Conservation (phyloP, 495 filamentous ascomycete genomes). For the Immersiella caudata region DNA sequence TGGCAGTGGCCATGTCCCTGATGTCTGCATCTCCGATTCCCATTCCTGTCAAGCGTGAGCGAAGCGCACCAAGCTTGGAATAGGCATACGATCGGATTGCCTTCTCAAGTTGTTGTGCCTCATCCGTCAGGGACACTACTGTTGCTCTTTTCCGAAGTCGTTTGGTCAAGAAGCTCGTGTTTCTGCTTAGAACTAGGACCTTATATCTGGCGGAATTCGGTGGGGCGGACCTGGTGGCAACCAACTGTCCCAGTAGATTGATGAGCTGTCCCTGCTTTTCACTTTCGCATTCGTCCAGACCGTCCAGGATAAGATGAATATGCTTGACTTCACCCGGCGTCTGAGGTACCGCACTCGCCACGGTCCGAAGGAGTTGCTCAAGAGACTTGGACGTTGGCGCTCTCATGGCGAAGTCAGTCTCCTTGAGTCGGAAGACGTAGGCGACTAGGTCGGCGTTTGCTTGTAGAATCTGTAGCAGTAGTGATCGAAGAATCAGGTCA, state of each 20-base stretch:
- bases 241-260: neutral
- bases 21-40: no score
- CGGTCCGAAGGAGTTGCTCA: conserved; percentile 28
- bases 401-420: conserved; percentile 11
- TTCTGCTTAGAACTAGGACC: no score
- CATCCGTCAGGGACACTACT: no score
- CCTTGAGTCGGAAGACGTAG: conserved; percentile 26
- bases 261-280: conserved; percentile 20
- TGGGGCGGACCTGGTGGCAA: no score
- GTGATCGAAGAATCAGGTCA: conserved; percentile 35
- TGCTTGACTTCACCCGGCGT: neutral
- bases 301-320: conserved; percentile 2
- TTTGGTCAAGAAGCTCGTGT: no score
- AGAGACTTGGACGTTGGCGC: conserved; percentile 17
- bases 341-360: conserved; percentile 3
- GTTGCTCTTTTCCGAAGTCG: no score
- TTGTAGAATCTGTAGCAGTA: conserved; percentile 35
- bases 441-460: conserved; percentile 30
- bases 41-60: no score
- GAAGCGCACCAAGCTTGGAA: no score
- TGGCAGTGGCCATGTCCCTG: no score
- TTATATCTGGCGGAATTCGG: no score
- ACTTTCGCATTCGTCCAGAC: conserved; percentile 28
- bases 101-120: no score
- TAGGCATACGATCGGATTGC: no score